phyloP scores from a whole-genome alignment of 2,329 filamentous ascomycete species.

The Xylariaceae sp. region DNA sequence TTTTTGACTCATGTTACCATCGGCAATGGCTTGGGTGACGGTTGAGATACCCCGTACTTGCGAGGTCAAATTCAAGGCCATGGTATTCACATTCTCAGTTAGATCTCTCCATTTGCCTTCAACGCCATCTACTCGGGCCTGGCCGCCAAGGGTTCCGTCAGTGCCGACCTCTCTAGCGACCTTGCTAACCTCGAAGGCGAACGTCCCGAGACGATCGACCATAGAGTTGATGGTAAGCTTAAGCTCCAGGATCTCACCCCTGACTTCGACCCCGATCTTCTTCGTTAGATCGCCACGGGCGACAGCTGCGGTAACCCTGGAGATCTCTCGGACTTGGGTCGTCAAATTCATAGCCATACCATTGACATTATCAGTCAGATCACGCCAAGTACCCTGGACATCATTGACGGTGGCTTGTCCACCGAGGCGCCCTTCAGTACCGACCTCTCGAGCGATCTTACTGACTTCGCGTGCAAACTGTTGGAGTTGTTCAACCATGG shows the following conservation, averaged over 20 bases:
- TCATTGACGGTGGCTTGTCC: conserved; percentile 96
- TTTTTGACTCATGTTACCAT: conserved; percentile 94
- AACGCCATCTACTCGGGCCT: conserved; percentile 91
- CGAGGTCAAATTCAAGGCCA: conserved; percentile 71
- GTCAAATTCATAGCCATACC: conserved; percentile 98
- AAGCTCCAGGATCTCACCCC: conserved; percentile 91
- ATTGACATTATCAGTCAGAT: conserved; percentile 94
- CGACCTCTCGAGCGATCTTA: conserved; percentile 93
- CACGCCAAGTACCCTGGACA: conserved; percentile 96
- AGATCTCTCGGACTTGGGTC: conserved; percentile 96
- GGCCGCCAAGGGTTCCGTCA: conserved; percentile 90
- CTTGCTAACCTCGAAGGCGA: conserved; percentile 95
- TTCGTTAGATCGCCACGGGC: conserved; percentile 92
- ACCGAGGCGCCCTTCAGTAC: conserved; percentile 91
- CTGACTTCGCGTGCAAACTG: conserved; percentile 98
- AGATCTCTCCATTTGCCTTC: conserved; percentile 98
- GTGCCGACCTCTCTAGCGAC: conserved; percentile 95
- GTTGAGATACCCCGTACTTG: conserved; percentile 91
- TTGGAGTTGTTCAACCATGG: conserved; percentile 97
- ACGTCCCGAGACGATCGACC: conserved; percentile 95
- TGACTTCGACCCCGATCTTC: conserved; percentile 93
- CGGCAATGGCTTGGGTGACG: conserved; percentile 92
- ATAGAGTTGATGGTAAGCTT: conserved; percentile 99
- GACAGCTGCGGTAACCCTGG: conserved; percentile 93
- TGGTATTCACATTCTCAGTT: conserved; percentile 86